Percentiles rank a stretch among this genome's conserved stretches.
Conservation (phyloP, 139 green algal species). For the Chlamydomonas urium region DNA sequence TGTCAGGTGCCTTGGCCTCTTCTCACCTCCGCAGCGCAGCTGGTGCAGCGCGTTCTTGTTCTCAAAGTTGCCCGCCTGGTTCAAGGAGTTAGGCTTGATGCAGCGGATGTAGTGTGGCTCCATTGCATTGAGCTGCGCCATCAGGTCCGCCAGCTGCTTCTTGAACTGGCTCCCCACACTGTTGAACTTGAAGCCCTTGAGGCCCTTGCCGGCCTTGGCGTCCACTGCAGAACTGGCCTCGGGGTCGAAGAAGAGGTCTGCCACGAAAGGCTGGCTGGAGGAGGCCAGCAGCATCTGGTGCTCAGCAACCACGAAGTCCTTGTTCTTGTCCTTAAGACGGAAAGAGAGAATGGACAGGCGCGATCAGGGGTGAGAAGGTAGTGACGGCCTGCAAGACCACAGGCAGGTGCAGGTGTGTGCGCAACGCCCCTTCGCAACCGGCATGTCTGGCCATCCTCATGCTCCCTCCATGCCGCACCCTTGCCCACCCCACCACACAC, state of each 20-base stretch:
- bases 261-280: slow-evolving; percentile 61
- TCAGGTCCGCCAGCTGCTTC: slow-evolving; percentile 91
- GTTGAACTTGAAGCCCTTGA: slow-evolving; percentile 80
- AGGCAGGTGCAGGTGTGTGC: too few species aligned
- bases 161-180: slow-evolving; percentile 91
- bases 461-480: too few species aligned
- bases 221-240: background rate
- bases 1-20: too few species aligned
- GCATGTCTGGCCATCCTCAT: too few species aligned
- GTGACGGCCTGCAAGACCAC: too few species aligned
- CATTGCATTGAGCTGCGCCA: slow-evolving; percentile 86
- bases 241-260: slow-evolving; percentile 55
- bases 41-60: slow-evolving; percentile 92
- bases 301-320: slow-evolving; percentile 96
- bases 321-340: slow-evolving; percentile 38
- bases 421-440: slow-evolving; percentile 37
- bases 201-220: slow-evolving; percentile 9
- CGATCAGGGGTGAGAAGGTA: slow-evolving; percentile 1
- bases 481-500: too few species aligned
- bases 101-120: slow-evolving; percentile 99
- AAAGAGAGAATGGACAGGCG: background rate
- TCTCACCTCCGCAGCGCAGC: slow-evolving; percentile 89
- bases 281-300: slow-evolving; percentile 84
- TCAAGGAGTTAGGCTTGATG: slow-evolving; percentile 96
- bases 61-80: slow-evolving; percentile 85